Evolutionary conservation across 2,329 filamentous ascomycete species (phyloP).

Genomic region (Fusarium keratoplasticum): DNA sequence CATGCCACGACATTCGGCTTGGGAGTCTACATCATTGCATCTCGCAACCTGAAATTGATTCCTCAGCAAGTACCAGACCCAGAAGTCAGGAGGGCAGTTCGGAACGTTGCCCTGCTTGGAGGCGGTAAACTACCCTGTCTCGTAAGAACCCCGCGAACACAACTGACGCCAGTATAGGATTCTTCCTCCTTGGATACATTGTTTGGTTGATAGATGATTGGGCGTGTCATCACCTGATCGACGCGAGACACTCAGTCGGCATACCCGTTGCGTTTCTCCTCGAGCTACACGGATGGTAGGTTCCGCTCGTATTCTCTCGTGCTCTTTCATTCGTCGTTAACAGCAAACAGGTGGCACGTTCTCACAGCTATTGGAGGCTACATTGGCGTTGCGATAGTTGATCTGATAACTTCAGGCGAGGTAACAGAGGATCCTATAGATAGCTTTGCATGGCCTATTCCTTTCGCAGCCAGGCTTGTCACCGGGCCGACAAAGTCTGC

Average conservation of each 20-base stretch:
- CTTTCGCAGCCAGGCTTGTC: slow-evolving; percentile 33
- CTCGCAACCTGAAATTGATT: slow-evolving; percentile 46
- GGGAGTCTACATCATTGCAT: slow-evolving; percentile 50
- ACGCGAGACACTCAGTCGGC: slow-evolving; percentile 45
- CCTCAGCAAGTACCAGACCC: slow-evolving; percentile 47
- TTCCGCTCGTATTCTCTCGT: neutral
- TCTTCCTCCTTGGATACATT: slow-evolving; percentile 52
- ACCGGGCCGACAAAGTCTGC: neutral
- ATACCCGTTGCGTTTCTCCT: slow-evolving; percentile 53
- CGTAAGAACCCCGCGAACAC: fast-evolving
- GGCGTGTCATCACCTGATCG: slow-evolving; percentile 46
- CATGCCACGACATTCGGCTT: slow-evolving; percentile 52
- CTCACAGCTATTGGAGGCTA: slow-evolving; percentile 57
- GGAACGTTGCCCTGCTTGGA: slow-evolving; percentile 34
- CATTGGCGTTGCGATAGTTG: slow-evolving; percentile 52
- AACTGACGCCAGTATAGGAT: slow-evolving; percentile 37
- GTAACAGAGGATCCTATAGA: slow-evolving; percentile 45
- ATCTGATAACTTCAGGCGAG: slow-evolving; percentile 50
- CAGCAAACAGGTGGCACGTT: slow-evolving; percentile 53
- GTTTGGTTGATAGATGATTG: slow-evolving; percentile 55
- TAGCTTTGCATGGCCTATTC: slow-evolving; percentile 51
- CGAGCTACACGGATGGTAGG: slow-evolving; percentile 57
- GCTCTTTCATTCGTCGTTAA: neutral
- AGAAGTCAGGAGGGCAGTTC: slow-evolving; percentile 26
- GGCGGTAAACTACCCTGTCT: slow-evolving; percentile 14